A percentile compares a stretch with the other conserved stretches of the same genome.
Conservation (phyloP, 495 filamentous ascomycete genomes). For the Apiosordaria backusii region DNA sequence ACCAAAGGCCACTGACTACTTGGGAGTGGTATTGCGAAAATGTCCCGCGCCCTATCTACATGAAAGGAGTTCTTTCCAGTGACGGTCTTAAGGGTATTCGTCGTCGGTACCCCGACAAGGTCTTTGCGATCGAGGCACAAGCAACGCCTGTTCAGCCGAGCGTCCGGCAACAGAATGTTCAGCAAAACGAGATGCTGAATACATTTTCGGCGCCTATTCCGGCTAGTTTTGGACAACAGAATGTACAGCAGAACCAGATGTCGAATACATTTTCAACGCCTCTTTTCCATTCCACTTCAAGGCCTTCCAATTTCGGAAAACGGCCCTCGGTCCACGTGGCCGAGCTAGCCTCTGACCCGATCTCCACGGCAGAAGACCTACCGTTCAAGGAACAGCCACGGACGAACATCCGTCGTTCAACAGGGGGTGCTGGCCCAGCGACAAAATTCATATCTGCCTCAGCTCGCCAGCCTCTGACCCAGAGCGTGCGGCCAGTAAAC, state of each 20-base stretch:
- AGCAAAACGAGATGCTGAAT: background rate
- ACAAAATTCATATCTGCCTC: background rate
- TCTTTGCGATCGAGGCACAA: slow-evolving; percentile 11
- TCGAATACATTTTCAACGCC: background rate
- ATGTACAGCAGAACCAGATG: background rate
- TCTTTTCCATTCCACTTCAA: background rate
- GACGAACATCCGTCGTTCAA: background rate
- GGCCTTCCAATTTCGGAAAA: background rate
- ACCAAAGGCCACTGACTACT: slow-evolving; percentile 29
- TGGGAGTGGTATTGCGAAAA: slow-evolving; percentile 45
- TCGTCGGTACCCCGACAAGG: slow-evolving; percentile 19
- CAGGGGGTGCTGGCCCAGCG: background rate
- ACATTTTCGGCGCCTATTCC: background rate
- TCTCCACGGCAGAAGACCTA: background rate
- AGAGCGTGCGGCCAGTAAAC: background rate
- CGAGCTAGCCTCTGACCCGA: slow-evolving; percentile 4
- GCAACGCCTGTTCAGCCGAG: background rate
- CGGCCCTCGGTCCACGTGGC: background rate
- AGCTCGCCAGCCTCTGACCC: background rate
- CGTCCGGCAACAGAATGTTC: background rate
- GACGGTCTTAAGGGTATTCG: slow-evolving; percentile 33
- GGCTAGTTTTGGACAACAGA: background rate
- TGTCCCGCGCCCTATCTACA: slow-evolving; percentile 39
- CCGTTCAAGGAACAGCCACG: background rate
- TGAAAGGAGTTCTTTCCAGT: slow-evolving; percentile 34